A percentile compares a stretch with the other conserved stretches of the same genome.
phyloP scores from a whole-genome alignment of 2,329 filamentous ascomycete species.

The Thelonectria discophora region DNA sequence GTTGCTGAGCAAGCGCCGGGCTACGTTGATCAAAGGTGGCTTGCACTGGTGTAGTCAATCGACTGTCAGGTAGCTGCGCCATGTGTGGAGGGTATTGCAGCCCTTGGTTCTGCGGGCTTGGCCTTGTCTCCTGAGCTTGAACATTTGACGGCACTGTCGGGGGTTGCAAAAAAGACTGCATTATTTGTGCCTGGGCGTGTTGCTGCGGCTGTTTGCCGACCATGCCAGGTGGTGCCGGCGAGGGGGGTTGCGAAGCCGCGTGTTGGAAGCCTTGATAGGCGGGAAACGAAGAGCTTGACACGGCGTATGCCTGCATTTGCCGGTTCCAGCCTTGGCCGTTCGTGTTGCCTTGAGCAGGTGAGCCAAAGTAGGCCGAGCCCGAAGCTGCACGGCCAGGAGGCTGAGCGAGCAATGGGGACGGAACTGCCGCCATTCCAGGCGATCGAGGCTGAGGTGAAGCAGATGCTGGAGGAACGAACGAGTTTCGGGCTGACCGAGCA shows the following conservation, averaged over 20 bases:
- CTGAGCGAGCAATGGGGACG: slow-evolving; percentile 21
- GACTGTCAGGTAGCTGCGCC: background rate
- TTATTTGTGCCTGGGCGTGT: background rate
- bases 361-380: slow-evolving; percentile 3
- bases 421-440: slow-evolving; percentile 5
- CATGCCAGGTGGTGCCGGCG: background rate
- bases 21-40: background rate
- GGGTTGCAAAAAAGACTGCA: background rate
- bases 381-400: slow-evolving; percentile 11
- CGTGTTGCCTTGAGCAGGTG: background rate
- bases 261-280: slow-evolving; percentile 4
- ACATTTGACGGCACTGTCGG: background rate
- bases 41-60: background rate
- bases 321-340: background rate
- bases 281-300: background rate
- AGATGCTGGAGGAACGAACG: slow-evolving; percentile 18
- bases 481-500: slow-evolving; percentile 17
- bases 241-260: background rate
- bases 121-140: background rate
- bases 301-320: background rate
- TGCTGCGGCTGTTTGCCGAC: no score
- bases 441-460: slow-evolving; percentile 16
- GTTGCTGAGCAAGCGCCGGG: slow-evolving; percentile 1
- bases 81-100: slow-evolving; percentile 21
- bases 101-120: slow-evolving; percentile 2